These are phyloP conservation scores for Heliosperma pusillum DNA, from an alignment of 148 eudicot species.

Conservation along the genomic window DNA sequence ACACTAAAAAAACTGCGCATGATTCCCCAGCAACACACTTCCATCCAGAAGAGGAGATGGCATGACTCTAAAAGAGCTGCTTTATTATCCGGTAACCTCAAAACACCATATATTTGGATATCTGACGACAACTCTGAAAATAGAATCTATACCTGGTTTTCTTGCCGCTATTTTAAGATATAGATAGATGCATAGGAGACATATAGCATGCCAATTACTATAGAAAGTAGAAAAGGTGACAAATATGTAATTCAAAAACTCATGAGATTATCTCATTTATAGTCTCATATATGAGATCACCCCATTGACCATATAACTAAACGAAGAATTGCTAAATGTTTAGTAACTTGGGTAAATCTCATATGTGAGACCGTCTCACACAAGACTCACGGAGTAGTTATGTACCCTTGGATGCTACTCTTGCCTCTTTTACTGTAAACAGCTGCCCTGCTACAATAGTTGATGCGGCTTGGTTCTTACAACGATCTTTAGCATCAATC, in stretches of 20 bases:
- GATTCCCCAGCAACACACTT: background rate
- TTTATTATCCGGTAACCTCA: background rate
- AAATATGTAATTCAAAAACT: too few relatives aligned
- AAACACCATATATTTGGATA: background rate
- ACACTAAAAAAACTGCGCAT: too few relatives aligned
- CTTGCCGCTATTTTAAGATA: background rate
- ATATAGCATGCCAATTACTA: background rate
- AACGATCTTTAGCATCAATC: background rate
- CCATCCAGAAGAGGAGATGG: background rate
- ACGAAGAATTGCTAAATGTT: too few relatives aligned
- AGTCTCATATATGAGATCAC: too few relatives aligned
- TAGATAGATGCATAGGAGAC: background rate
- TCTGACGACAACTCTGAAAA: background rate
- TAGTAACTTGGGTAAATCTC: too few relatives aligned
- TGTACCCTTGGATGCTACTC: slow-evolving; percentile 7
- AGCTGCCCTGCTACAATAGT: background rate
- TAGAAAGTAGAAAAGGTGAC: background rate
- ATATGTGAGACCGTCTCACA: too few relatives aligned
- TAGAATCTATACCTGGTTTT: background rate
- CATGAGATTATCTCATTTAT: too few relatives aligned
- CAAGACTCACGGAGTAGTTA: background rate
- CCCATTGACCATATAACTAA: too few relatives aligned
- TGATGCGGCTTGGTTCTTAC: background rate
- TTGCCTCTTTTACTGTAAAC: background rate
- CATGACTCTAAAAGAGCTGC: background rate